A percentile compares a stretch with the other conserved stretches of the same genome.
Conservation (phyloP, 176 grass and related monocot species). For the Oryza nivara region DNA sequence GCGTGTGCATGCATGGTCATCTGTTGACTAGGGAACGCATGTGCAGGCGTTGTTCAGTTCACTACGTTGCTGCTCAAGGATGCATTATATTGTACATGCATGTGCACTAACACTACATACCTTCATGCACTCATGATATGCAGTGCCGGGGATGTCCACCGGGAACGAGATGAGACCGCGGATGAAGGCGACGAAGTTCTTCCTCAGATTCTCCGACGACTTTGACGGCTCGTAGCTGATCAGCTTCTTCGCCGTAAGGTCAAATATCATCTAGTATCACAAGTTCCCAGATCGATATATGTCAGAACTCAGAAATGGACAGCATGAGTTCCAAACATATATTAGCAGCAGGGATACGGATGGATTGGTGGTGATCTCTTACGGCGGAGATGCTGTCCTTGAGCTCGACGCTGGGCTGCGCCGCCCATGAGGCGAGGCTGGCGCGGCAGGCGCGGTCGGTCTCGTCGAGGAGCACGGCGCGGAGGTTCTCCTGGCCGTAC, state of each 20-base stretch:
- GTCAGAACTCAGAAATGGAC: neutral
- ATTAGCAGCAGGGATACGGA: neutral
- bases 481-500: conserved; percentile 76
- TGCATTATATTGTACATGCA: neutral
- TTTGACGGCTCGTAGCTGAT: conserved; percentile 51
- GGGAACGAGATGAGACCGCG: conserved; percentile 74
- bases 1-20: neutral
- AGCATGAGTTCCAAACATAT: neutral
- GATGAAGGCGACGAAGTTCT: conserved; percentile 62
- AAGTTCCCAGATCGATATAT: neutral
- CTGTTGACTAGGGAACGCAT: conserved; percentile 43
- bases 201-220: conserved; percentile 55
- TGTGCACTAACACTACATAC: conserved; percentile 22
- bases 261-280: conserved; percentile 61
- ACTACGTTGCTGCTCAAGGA: conserved; percentile 17
- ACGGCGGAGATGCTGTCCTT: conserved; percentile 64
- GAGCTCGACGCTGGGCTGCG: conserved; percentile 46
- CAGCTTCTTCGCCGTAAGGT: conserved; percentile 69
- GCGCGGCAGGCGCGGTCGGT: conserved; percentile 30
- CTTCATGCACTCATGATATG: conserved; percentile 71
- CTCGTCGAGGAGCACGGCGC: conserved; percentile 55
- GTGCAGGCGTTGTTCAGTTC: conserved; percentile 42
- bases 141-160: conserved; percentile 63
- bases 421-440: conserved; percentile 48
- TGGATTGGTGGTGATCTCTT: neutral